Conservation (phyloP, 257 asterid genomes). For the Leonotis leonurus region DNA sequence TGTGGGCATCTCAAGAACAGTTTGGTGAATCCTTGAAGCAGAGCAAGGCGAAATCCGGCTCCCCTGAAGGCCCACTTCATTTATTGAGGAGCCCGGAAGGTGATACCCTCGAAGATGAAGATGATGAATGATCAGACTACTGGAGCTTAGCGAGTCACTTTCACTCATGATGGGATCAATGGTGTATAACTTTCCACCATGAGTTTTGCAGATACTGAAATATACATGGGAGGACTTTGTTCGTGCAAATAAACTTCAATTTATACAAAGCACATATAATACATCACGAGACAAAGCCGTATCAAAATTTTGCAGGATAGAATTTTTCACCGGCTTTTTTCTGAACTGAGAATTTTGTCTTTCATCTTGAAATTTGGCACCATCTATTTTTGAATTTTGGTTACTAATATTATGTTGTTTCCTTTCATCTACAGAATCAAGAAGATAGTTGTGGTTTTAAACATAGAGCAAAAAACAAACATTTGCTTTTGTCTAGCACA, state of each 20-base stretch:
- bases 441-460: not conserved
- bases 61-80: constrained; percentile 60
- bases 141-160: constrained; percentile 23
- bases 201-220: constrained; percentile 44
- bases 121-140: constrained; percentile 38
- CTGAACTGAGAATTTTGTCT: constrained; percentile 2
- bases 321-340: constrained; percentile 16
- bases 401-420: not conserved
- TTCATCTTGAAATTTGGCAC: not conserved
- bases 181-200: constrained; percentile 15
- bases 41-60: constrained; percentile 25
- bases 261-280: constrained; percentile 24
- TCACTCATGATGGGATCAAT: constrained; percentile 14
- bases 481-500: constrained; percentile 25
- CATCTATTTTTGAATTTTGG: not conserved
- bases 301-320: constrained; percentile 63
- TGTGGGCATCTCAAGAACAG: constrained; percentile 26
- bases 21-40: constrained; percentile 20
- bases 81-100: constrained; percentile 27
- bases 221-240: constrained; percentile 15
- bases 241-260: constrained; percentile 1
- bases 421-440: not conserved
- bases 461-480: constrained; percentile 11
- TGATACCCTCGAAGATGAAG: constrained; percentile 35
- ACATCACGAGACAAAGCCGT: constrained; percentile 34